Conservation (phyloP, 257 asterid genomes). For the Penstemon newberryi region DNA sequence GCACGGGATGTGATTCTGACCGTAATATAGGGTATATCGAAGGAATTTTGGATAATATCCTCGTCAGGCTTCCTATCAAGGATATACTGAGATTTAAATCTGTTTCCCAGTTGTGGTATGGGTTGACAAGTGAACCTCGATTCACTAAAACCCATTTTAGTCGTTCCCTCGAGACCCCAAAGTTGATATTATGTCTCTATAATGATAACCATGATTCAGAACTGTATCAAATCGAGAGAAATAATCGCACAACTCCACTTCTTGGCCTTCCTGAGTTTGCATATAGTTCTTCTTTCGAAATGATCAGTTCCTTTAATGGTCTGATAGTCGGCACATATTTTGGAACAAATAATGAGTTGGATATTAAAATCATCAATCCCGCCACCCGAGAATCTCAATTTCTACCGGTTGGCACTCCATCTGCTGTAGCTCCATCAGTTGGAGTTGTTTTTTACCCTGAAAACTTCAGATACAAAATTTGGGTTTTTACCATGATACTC, state of each 20-base stretch:
- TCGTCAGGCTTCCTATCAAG: no score
- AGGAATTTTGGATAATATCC: no score
- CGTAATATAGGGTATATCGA: no score
- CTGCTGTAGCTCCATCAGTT: background rate
- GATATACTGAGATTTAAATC: no score
- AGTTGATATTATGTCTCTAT: conserved; percentile 1
- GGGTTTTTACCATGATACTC: background rate
- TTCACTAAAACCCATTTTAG: conserved; percentile 13
- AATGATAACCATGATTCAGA: background rate
- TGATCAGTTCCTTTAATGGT: conserved; percentile 25
- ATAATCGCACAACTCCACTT: background rate
- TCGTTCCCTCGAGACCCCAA: background rate
- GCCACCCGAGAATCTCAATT: conserved; percentile 14
- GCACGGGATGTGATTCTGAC: no score
- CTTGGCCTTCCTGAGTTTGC: conserved; percentile 15
- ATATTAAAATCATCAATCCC: conserved; percentile 18
- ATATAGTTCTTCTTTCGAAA: background rate
- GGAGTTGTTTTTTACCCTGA: conserved; percentile 16
- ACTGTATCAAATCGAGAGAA: conserved; percentile 14
- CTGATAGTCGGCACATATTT: conserved; percentile 6
- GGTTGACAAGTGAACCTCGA: background rate
- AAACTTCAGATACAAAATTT: conserved; percentile 10
- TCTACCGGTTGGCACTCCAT: conserved; percentile 11
- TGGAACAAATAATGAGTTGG: background rate
- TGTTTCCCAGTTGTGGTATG: no score